These are phyloP conservation scores for Marchantia polymorpha DNA, from an alignment of 225 moss, liverwort and hornwort species.

Conservation along the genomic window DNA sequence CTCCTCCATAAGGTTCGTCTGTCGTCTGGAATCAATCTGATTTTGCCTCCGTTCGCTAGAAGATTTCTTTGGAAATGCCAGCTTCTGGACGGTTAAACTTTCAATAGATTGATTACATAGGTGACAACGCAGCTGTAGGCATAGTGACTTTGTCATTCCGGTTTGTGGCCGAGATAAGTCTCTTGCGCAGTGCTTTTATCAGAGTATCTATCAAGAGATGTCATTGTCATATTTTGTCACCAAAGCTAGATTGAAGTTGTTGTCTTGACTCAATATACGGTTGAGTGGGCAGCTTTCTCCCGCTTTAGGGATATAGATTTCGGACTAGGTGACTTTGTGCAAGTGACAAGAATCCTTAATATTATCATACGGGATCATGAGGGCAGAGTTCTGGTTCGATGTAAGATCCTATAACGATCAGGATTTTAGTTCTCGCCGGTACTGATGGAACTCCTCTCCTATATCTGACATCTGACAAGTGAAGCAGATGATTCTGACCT, in stretches of 20 bases:
- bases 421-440: not conserved
- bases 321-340: not conserved
- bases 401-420: constrained; percentile 11
- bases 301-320: not conserved
- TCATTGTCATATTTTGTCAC: not conserved
- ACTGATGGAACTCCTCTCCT: constrained; percentile 15
- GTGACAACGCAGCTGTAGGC: not conserved
- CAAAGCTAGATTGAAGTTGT: not conserved
- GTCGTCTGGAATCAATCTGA: not conserved
- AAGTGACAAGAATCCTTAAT: not conserved
- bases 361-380: not conserved
- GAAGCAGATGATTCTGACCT: constrained; percentile 37
- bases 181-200: not conserved
- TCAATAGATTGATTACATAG: not conserved
- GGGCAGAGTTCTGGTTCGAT: constrained; percentile 8
- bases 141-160: not conserved
- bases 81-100: not conserved
- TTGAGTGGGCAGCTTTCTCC: not conserved
- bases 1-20: not conserved
- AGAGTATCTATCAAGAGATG: not conserved
- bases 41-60: not conserved
- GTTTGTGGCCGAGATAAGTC: not conserved
- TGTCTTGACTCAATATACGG: not conserved
- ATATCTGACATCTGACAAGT: constrained; percentile 26
- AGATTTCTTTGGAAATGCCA: not conserved